These are phyloP conservation scores for Quercus gilva DNA, from an alignment of 306 rosid genomes.

Conservation along the genomic window DNA sequence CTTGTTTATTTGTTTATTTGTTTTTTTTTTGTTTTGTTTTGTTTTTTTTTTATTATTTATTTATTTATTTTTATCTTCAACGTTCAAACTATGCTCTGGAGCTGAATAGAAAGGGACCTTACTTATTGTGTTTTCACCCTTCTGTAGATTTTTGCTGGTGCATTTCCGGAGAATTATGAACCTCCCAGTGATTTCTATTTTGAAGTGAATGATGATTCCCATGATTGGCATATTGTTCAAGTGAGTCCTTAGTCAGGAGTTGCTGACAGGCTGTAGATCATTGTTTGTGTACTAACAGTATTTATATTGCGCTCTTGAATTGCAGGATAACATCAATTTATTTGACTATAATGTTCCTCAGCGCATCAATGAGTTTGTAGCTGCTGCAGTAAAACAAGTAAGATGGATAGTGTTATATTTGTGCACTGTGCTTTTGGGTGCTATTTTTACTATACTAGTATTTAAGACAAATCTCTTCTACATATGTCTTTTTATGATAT, in stretches of 20 bases:
- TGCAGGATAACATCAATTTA: slow-evolving; percentile 43
- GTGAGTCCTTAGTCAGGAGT: slow-evolving; percentile 13
- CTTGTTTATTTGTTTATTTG: background rate
- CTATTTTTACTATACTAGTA: background rate
- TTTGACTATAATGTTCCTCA: slow-evolving; percentile 57
- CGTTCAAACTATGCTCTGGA: background rate
- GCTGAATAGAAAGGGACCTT: background rate
- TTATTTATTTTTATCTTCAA: too few relatives aligned
- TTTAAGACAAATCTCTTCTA: background rate
- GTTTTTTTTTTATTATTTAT: too few relatives aligned
- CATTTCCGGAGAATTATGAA: slow-evolving; percentile 52
- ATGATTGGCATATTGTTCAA: slow-evolving; percentile 43
- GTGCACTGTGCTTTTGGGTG: background rate
- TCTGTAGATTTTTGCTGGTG: slow-evolving; percentile 52
- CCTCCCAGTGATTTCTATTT: slow-evolving; percentile 56
- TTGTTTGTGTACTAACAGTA: background rate
- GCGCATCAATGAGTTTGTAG: slow-evolving; percentile 48
- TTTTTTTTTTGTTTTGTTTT: too few relatives aligned
- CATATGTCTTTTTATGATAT: background rate
- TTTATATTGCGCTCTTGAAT: background rate
- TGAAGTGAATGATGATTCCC: slow-evolving; percentile 42
- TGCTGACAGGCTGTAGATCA: too few relatives aligned
- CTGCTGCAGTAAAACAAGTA: slow-evolving; percentile 59
- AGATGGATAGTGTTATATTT: background rate
- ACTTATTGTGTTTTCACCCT: background rate